Base-by-base conservation (phyloP, 495 filamentous ascomycete genomes). In the Neurospora pannonica region DNA sequence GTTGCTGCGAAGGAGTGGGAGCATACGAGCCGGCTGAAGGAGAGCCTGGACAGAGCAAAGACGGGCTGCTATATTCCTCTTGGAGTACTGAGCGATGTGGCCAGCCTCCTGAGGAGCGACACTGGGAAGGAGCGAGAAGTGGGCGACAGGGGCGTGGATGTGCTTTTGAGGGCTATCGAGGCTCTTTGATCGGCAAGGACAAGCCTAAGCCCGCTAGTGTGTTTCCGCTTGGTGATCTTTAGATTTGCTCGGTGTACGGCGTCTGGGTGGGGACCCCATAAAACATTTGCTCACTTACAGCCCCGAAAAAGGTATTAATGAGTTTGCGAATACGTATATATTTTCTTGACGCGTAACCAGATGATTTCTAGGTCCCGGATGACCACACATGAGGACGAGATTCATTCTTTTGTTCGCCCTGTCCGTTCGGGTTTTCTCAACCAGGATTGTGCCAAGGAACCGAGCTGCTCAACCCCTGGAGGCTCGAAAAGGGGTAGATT, bases 1-100 rank as follows among this genome's bases (percentile, higher is more conserved):
- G 86, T 87, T 28, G 97, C 97, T n/a, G 97, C 97, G 17, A 91
- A 88, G 78, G 91, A 92, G 78, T 99, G 97, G 93, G 96, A 99
- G 84, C 94, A 98, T 82, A 98, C 97, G 5, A 93, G 91, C 73
- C 86, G 93, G 21, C 84, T 98, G 70, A 94, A 92, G 82, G 95
- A 97, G 85, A 95, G 92, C 75, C 82, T 97, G 67, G 94, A 98
- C 77, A 89, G 89, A 77, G 92, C 90, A 37, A 92, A 90, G 78
- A 88, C 88, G 70, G 92, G 90, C 28, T 90, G 89, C 28, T 94
- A 93, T 82, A 87, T 99, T 69, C 93, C 94, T 19, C 83, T 99
- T 19, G 97, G 97, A 0, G 83, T 97, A 81, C 88, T 94, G 86
- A 98, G 97, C 82, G 97, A 99, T 87, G 86, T 99, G 74, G 91